Evolutionary conservation across 169 alveolate species (phyloP).

Genomic region (Plasmodium fragile): DNA sequence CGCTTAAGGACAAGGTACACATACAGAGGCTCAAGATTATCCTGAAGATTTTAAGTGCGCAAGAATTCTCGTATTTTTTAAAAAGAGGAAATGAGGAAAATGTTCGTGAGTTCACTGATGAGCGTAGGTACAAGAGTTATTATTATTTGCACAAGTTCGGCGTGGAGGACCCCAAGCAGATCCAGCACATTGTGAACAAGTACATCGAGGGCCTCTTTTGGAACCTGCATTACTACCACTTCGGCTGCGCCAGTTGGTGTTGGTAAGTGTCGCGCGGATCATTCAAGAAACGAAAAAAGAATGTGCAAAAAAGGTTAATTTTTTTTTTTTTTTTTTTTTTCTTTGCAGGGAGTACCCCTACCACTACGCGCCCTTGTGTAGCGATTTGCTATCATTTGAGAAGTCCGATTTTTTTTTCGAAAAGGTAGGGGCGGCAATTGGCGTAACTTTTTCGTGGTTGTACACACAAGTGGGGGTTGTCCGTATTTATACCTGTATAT

Average conservation of each 20-base stretch:
- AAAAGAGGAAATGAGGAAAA: conserved; percentile 77
- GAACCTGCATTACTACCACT: conserved; percentile 94
- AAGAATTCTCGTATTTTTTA: conserved; percentile 30
- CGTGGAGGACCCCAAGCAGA: conserved; percentile 82
- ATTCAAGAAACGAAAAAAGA: too few species aligned
- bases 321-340: neutral
- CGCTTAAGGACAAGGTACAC: conserved; percentile 76
- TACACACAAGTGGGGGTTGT: neutral
- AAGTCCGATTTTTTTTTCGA: conserved; percentile 73
- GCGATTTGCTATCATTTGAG: conserved; percentile 69
- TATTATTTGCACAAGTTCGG: conserved; percentile 83
- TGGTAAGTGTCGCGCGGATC: conserved; percentile 92
- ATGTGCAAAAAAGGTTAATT: neutral
- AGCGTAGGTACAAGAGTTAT: conserved; percentile 84
- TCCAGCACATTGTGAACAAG: conserved; percentile 88
- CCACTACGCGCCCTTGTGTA: conserved; percentile 77
- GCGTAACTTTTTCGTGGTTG: too few species aligned
- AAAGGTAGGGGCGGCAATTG: conserved; percentile 21
- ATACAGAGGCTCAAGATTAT: conserved; percentile 28
- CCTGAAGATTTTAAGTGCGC: conserved; percentile 31
- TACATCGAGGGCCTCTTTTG: conserved; percentile 97
- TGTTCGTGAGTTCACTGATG: conserved; percentile 82
- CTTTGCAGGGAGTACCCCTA: conserved; percentile 79
- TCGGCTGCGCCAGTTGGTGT: conserved; percentile 96
- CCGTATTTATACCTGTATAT: neutral